Evolutionary conservation across 305 asterid genomes (phyloP).

Genomic region (Fraxinus angustifolia): DNA sequence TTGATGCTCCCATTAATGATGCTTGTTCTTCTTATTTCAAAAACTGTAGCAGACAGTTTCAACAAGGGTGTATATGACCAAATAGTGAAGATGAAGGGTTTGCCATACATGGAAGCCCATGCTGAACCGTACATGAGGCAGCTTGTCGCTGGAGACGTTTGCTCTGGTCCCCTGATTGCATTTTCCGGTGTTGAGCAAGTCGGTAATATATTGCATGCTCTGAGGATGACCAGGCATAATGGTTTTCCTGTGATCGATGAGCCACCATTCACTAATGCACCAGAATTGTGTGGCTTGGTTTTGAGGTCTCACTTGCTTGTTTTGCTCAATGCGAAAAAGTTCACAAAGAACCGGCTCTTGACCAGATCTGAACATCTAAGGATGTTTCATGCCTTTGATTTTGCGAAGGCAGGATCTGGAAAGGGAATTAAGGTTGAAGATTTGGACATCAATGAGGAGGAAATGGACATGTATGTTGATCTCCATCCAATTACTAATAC

Average conservation of each 20-base stretch:
- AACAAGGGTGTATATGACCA: slow-evolving; percentile 90
- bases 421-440: slow-evolving; percentile 85
- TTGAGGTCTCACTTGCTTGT: slow-evolving; percentile 84
- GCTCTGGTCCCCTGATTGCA: slow-evolving; percentile 82
- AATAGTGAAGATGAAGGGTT: slow-evolving; percentile 85
- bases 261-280: slow-evolving; percentile 73
- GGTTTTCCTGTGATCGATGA: slow-evolving; percentile 92
- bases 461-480: slow-evolving; percentile 85
- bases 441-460: slow-evolving; percentile 57
- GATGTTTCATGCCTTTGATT: slow-evolving; percentile 64
- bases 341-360: slow-evolving; percentile 45
- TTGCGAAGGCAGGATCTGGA: slow-evolving; percentile 87
- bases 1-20: slow-evolving; percentile 84
- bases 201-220: slow-evolving; percentile 59
- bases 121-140: slow-evolving; percentile 93
- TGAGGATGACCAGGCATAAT: slow-evolving; percentile 61
- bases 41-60: slow-evolving; percentile 82
- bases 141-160: slow-evolving; percentile 77
- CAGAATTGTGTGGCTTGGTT: slow-evolving; percentile 78
- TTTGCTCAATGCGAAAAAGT: slow-evolving; percentile 60
- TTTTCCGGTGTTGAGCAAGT: slow-evolving; percentile 84
- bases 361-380: slow-evolving; percentile 47
- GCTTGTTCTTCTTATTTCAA: slow-evolving; percentile 91
- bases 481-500: slow-evolving; percentile 84
- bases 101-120: slow-evolving; percentile 94